Evolutionary conservation across 208 protist genomes (phyloP).

Genomic region (Leishmania turanica): DNA sequence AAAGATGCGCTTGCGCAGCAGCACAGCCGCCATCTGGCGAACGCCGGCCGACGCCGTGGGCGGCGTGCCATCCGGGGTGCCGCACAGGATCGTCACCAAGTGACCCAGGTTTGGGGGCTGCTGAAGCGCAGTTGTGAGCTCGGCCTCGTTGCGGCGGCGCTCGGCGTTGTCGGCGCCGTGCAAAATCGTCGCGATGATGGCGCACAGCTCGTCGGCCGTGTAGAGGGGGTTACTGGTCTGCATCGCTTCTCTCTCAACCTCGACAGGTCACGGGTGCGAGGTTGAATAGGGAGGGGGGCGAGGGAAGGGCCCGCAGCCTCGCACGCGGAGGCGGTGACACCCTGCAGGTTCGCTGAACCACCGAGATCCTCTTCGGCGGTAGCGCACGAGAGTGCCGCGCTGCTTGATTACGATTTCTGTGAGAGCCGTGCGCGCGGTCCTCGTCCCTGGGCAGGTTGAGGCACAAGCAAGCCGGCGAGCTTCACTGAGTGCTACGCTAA

Average conservation of each 20-base stretch:
- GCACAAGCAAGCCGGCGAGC: background rate
- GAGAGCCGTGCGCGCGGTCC: background rate
- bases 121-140: conserved; percentile 44
- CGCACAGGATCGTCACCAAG: conserved; percentile 59
- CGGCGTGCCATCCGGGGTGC: conserved; percentile 12
- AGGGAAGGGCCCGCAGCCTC: background rate
- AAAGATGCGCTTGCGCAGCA: conserved; percentile 82
- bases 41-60: conserved; percentile 44
- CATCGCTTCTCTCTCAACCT: background rate
- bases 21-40: conserved; percentile 81
- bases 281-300: background rate
- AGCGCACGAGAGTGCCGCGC: background rate
- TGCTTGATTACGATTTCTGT: background rate
- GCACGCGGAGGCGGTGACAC: background rate
- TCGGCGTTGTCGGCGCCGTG: conserved; percentile 63
- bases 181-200: conserved; percentile 60
- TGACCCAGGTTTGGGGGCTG: conserved; percentile 46
- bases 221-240: conserved; percentile 11
- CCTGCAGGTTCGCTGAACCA: background rate
- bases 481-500: background rate
- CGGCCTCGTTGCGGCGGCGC: conserved; percentile 58
- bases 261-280: background rate
- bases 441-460: background rate
- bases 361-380: background rate
- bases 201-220: conserved; percentile 46